phyloP scores from a whole-genome alignment of 164 flowering plant genomes.

The Tetracentron sinense region DNA sequence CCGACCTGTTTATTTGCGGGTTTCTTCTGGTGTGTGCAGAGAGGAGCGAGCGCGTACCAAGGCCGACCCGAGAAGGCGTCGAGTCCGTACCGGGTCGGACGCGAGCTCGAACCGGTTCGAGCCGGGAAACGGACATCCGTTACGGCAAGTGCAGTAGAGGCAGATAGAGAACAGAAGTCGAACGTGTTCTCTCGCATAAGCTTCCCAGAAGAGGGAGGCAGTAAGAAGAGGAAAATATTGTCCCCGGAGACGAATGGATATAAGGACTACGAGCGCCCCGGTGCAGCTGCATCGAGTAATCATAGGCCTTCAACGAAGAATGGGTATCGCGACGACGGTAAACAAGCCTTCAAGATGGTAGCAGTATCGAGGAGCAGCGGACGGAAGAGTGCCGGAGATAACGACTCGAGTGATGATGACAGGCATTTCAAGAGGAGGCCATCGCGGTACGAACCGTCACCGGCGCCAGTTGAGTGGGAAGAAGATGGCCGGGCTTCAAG shows the following conservation, averaged over 20 bases:
- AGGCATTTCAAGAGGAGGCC: constrained; percentile 81
- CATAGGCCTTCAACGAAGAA: constrained; percentile 29
- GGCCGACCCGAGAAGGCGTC: not conserved
- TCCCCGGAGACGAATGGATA: constrained; percentile 21
- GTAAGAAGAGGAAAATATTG: constrained; percentile 48
- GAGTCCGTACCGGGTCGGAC: not conserved
- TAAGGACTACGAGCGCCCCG: constrained; percentile 13
- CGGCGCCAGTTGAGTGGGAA: constrained; percentile 34
- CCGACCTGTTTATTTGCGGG: too few relatives aligned
- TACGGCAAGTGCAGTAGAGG: not conserved
- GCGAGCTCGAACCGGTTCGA: constrained; percentile 7
- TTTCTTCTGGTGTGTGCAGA: too few relatives aligned
- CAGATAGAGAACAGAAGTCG: constrained; percentile 43
- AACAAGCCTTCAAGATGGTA: constrained; percentile 10
- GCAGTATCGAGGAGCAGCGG: constrained; percentile 5
- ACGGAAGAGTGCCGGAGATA: constrained; percentile 17
- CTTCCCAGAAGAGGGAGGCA: constrained; percentile 46
- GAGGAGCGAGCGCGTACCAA: constrained; percentile 13
- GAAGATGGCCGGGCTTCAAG: constrained; percentile 41
- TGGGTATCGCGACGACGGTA: constrained; percentile 46
- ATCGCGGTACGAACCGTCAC: constrained; percentile 49
- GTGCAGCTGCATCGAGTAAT: constrained; percentile 7
- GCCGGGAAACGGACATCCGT: constrained; percentile 8
- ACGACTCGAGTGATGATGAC: constrained; percentile 79
- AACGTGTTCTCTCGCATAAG: constrained; percentile 93